Evolutionary conservation across 805 yeast species (phyloP), one percentile per base, ranked within the genome.

Genomic region (Candida corydali): DNA sequence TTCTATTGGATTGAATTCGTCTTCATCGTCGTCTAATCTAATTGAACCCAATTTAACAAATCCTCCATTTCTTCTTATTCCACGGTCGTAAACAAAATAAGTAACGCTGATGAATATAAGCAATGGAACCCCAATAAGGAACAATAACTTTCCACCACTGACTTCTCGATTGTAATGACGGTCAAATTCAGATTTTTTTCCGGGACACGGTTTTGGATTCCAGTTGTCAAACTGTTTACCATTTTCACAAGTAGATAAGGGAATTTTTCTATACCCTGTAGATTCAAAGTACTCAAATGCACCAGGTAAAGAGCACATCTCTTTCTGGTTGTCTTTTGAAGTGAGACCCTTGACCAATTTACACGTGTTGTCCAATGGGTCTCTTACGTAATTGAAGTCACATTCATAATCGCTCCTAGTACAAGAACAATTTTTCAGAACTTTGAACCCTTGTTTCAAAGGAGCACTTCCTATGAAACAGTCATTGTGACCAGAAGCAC

Each of bases 351-450:
- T 65, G n/a, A 88, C 85, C 27, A 88, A 72, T 54, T 78, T 78
- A 64, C 98, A 93, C 3, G 93, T 83, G 15, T 95, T 95, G 52
- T 87, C 96, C 0, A 50, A 42, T 8, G 22, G 8, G 34, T 79
- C 80, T 41, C 82, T 71, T 39, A 61, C 75, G 57, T 70, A 89
- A 60, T 89, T 89, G 65, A 80, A 86, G 57, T 93, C 98, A 72
- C 98, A 93, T 59, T 93, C 98, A 53, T 67, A 93, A 49, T 91
- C 98, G 36, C 75, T 73, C 58, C 96, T 75, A 0, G 93, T 72
- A 64, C 98, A 93, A 1, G 82, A 55, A 63, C 98, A 93, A 55
- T 85, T 80, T 41, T 77, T 67, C 8, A 73, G 55, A 9, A 73
- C 65, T 45, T 70, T 72, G 51, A 69, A 75, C 1, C 85, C 88